Percentiles rank a stretch among this genome's conserved stretches.
Evolutionary conservation across 2,329 filamentous ascomycete genomes (phyloP).

Genomic region (Phyllosticta citrichinensis): DNA sequence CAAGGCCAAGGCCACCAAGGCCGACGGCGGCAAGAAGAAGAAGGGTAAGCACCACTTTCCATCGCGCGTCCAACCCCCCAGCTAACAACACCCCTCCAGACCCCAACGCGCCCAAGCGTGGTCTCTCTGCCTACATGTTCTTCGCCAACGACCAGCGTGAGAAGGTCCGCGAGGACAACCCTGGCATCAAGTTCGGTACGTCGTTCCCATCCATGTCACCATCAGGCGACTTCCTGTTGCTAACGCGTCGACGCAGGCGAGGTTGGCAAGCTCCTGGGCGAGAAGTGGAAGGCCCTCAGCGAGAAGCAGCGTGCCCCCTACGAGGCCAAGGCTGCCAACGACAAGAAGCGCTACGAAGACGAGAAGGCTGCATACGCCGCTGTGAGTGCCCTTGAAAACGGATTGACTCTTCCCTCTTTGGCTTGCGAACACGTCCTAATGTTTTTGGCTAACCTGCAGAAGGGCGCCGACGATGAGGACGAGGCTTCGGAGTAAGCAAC

Average conservation of each 20-base stretch:
- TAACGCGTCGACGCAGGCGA: conserved; percentile 51
- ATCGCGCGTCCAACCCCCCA: neutral
- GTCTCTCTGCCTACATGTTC: conserved; percentile 99
- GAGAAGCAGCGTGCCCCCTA: conserved; percentile 91
- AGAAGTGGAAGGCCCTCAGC: conserved; percentile 95
- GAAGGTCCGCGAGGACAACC: conserved; percentile 96
- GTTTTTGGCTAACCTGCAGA: conserved; percentile 11
- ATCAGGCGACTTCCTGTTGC: conserved; percentile 9
- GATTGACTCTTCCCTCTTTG: neutral
- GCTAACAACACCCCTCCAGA: conserved; percentile 44
- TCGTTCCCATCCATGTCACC: conserved; percentile 10
- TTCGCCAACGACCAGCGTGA: conserved; percentile 99
- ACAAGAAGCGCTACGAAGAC: conserved; percentile 99
- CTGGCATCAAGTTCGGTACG: conserved; percentile 88
- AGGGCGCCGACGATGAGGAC: conserved; percentile 26
- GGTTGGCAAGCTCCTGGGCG: conserved; percentile 95
- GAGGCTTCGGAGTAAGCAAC: conserved; percentile 27
- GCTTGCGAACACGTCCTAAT: neutral
- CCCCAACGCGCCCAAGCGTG: conserved; percentile 97
- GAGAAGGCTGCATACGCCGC: conserved; percentile 71
- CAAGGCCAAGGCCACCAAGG: conserved; percentile 49
- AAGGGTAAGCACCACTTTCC: conserved; percentile 45
- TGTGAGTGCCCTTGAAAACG: conserved; percentile 17
- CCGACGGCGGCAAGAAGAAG: conserved; percentile 55
- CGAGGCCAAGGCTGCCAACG: conserved; percentile 88